Percentiles rank a stretch among this genome's conserved stretches.
Evolutionary conservation across 768 basidiomycete genomes (phyloP).

Genomic region (Phanerochaete sordida): DNA sequence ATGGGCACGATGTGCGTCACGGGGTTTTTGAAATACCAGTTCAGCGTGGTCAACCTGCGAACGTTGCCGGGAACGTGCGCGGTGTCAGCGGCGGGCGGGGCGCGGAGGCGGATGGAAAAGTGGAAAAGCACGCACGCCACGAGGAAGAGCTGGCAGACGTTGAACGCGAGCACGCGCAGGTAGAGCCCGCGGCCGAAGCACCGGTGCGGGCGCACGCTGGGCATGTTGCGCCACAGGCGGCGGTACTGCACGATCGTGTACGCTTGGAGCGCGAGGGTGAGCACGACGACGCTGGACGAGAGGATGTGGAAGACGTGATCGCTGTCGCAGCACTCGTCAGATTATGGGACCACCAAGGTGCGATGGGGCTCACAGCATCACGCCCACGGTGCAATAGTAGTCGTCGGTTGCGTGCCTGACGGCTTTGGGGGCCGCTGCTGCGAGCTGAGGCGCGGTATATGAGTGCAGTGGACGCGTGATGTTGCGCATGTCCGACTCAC

Average conservation of each 20-base stretch:
- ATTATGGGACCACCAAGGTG: no score
- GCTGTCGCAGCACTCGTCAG: neutral
- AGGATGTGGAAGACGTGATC: constrained; percentile 2
- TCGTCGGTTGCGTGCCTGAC: constrained; percentile 15
- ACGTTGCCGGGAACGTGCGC: no score
- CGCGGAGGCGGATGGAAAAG: neutral
- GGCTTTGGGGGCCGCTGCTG: constrained; percentile 1
- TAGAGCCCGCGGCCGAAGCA: neutral
- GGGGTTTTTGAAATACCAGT: neutral
- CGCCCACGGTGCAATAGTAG: constrained; percentile 16
- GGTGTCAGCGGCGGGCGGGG: neutral
- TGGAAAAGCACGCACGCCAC: constrained; percentile 5
- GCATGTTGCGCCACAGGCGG: neutral
- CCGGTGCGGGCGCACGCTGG: neutral
- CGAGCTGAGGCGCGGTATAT: constrained; percentile 8
- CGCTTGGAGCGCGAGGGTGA: constrained; percentile 2
- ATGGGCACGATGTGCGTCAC: constrained; percentile 11
- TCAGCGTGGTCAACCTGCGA: constrained; percentile 3
- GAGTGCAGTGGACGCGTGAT: neutral
- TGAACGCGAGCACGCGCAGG: constrained; percentile 9
- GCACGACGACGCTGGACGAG: neutral
- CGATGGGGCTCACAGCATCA: no score
- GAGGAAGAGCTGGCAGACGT: constrained; percentile 8
- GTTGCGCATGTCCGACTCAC: constrained; percentile 1
- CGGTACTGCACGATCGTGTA: constrained; percentile 6